Evolutionary conservation across 495 filamentous ascomycete species (phyloP), one percentile per base, ranked within the genome.

Genomic region (Annulohypoxylon maeteangense): DNA sequence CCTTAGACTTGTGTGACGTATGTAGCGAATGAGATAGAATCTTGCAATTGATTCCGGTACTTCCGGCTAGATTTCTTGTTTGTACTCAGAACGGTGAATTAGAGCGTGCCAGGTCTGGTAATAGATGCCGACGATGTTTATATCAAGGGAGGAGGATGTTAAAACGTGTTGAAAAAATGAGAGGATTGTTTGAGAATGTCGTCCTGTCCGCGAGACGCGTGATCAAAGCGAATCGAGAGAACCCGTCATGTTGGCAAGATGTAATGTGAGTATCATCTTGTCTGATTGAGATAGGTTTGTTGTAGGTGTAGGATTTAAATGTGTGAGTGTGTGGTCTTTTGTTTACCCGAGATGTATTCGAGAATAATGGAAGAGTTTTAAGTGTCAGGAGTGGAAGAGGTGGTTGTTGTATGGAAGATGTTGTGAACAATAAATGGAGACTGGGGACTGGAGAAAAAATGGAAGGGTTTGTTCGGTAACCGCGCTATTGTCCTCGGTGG

Each of bases 141-240:
- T 36, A 7, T 57, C 3, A 12, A 34, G 48, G 16, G 57, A 34
- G 40, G 32, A 36, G 18, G 45, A 32, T 53, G 7, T 23, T 8
- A n/a, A 32, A 16, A 20, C 10, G 10, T 3, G 2, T 31, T 27
- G 20, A 29, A 18, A 18, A 34, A 34, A 25, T 20, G 55, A n/a
- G 50, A 29, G 25, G 42, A 36, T 58, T 36, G 42, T 8, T 20
- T 14, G 23, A 23, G 54, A 34, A 38, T 60, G 48, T 60, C 18
- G 65, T 62, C 60, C 42, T 50, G 47, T 56, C 70, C 55, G 48
- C 54, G 38, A 65, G 65, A 61, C 54, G 64, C 55, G 55, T 16
- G 60, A 73, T 73, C 65, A 73, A 31, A 73, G 70, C 2, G 61
- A 68, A 62, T 68, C 65, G 32, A 73, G 61, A 68, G 20, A 57